Percentiles rank a stretch among this genome's conserved stretches.
These are phyloP conservation scores for Neurospora tetraspora DNA, from an alignment of 495 filamentous ascomycete species.

Conservation along the genomic window DNA sequence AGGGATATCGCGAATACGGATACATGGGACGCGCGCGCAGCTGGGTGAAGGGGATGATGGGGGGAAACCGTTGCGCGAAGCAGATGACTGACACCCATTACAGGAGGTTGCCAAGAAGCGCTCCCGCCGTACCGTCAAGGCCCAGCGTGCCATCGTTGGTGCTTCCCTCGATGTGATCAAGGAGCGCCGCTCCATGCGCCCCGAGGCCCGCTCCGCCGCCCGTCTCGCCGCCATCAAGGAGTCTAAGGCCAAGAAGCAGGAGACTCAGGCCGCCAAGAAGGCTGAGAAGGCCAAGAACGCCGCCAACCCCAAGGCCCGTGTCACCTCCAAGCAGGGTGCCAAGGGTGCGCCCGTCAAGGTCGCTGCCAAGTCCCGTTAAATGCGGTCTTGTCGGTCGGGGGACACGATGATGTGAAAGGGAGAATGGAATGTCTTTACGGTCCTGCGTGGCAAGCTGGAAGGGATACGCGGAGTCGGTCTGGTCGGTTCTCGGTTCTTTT, in stretches of 20 bases:
- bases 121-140: conserved; percentile 94
- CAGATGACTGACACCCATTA: conserved; percentile 35
- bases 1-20: neutral
- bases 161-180: conserved; percentile 99
- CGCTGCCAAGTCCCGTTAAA: conserved; percentile 79
- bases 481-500: conserved; percentile 27
- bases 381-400: conserved; percentile 3
- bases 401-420: conserved; percentile 11
- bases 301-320: conserved; percentile 54
- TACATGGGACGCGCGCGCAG: neutral
- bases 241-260: conserved; percentile 94
- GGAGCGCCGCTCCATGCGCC: conserved; percentile 87
- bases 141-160: conserved; percentile 97
- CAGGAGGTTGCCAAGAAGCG: conserved; percentile 99
- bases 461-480: conserved; percentile 25
- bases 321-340: conserved; percentile 92
- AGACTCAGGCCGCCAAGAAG: conserved; percentile 85
- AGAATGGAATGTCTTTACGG: conserved; percentile 15
- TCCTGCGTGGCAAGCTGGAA: conserved; percentile 15
- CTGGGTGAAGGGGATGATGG: neutral
- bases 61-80: neutral
- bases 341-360: conserved; percentile 86
- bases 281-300: conserved; percentile 97
- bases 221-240: conserved; percentile 87
- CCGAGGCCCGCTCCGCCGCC: conserved; percentile 88